Percentiles rank a stretch among this genome's conserved stretches.
These are phyloP conservation scores for Phytophthora sojae DNA, from an alignment of 352 stramenopile genomes.

Conservation along the genomic window DNA sequence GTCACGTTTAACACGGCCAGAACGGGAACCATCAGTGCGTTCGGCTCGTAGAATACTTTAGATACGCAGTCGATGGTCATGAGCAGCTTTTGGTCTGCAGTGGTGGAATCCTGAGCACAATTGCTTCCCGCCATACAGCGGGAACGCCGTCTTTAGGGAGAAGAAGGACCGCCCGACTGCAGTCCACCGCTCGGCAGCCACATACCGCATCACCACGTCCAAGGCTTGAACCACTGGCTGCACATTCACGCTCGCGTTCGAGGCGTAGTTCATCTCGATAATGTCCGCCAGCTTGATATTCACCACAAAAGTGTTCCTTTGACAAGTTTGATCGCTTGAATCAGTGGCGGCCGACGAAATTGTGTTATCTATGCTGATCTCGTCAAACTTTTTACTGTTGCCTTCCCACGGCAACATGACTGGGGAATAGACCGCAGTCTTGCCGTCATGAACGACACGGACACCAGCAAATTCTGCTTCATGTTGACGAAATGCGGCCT, in stretches of 20 bases:
- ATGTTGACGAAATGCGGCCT: constrained; percentile 43
- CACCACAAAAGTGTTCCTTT: constrained; percentile 60
- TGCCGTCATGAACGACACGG: constrained; percentile 67
- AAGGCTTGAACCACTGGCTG: constrained; percentile 68
- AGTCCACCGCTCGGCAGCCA: constrained; percentile 59
- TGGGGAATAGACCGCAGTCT: constrained; percentile 60
- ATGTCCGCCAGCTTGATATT: constrained; percentile 66
- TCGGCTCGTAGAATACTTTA: too few species aligned
- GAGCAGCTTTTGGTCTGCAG: too few species aligned
- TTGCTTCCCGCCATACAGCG: constrained; percentile 66
- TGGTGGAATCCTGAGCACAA: constrained; percentile 72
- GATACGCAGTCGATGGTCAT: too few species aligned
- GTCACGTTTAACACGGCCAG: too few species aligned
- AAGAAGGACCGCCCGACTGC: constrained; percentile 75
- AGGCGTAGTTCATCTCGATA: constrained; percentile 49
- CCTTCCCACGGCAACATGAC: constrained; percentile 14
- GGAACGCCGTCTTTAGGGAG: constrained; percentile 58
- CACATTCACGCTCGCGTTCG: constrained; percentile 56
- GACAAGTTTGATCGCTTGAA: too few species aligned
- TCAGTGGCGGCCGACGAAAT: too few species aligned
- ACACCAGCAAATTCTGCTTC: constrained; percentile 50
- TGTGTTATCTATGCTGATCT: too few species aligned
- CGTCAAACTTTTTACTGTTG: too few species aligned
- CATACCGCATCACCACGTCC: constrained; percentile 64
- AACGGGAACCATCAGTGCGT: too few species aligned